These are phyloP conservation scores for Austroboletus novae-zelandiae DNA, from an alignment of 1,284 basidiomycete species.

Conservation along the genomic window DNA sequence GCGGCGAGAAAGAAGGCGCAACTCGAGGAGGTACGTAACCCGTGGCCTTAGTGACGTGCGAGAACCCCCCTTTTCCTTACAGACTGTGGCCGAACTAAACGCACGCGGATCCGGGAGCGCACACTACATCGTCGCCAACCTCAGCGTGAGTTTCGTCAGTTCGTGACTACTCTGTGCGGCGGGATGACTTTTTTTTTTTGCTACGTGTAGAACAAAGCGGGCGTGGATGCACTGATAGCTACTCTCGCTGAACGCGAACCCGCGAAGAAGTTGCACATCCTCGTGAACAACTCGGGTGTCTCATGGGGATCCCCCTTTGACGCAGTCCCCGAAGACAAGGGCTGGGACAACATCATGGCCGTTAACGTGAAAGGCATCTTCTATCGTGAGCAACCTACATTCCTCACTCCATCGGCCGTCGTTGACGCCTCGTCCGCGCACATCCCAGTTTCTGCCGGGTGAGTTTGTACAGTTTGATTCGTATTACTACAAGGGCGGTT, in stretches of 20 bases:
- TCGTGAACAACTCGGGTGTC: slow-evolving; percentile 79
- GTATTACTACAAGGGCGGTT: too few relatives aligned
- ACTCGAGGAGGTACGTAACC: slow-evolving; percentile 59
- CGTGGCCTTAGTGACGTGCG: background rate
- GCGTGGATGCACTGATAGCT: slow-evolving; percentile 72
- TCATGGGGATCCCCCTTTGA: slow-evolving; percentile 78
- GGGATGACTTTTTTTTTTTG: background rate
- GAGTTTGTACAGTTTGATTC: slow-evolving; percentile 9
- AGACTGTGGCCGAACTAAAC: slow-evolving; percentile 63
- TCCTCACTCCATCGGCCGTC: background rate
- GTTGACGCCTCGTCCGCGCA: slow-evolving; percentile 1
- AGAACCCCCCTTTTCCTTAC: background rate
- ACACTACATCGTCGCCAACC: slow-evolving; percentile 70
- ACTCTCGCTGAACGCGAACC: slow-evolving; percentile 68
- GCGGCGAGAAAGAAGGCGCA: slow-evolving; percentile 79
- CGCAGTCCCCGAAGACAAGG: slow-evolving; percentile 74
- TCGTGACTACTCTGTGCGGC: slow-evolving; percentile 25
- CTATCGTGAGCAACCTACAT: slow-evolving; percentile 51
- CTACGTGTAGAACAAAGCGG: slow-evolving; percentile 65
- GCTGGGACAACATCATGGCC: slow-evolving; percentile 82
- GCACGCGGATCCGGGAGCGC: slow-evolving; percentile 57
- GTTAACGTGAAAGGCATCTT: slow-evolving; percentile 82
- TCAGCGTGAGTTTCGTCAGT: slow-evolving; percentile 45
- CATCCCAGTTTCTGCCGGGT: slow-evolving; percentile 64
- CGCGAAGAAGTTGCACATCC: slow-evolving; percentile 62